Evolutionary conservation across 2,329 filamentous ascomycete species (phyloP).

Genomic region (Aspergillus phoenicis): DNA sequence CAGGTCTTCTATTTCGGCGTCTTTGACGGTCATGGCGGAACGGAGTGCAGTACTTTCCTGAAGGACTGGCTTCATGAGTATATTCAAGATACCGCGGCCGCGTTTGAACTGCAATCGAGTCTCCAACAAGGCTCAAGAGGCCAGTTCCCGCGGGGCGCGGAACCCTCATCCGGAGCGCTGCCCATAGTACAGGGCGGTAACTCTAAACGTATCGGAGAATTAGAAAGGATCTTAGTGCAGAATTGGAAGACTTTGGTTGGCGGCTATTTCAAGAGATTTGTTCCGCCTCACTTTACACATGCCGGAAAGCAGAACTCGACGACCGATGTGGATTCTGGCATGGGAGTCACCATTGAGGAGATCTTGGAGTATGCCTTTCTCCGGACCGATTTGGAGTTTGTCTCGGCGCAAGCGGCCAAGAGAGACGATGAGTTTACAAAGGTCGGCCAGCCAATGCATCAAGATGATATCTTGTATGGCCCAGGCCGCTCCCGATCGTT

Average conservation of each 20-base stretch:
- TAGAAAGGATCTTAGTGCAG: conserved; percentile 71
- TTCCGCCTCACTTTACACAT: conserved; percentile 72
- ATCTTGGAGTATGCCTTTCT: conserved; percentile 90
- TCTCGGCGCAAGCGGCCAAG: conserved; percentile 83
- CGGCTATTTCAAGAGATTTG: conserved; percentile 91
- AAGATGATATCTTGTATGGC: conserved; percentile 77
- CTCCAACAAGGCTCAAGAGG: conserved; percentile 52
- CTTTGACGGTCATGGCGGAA: conserved; percentile 93
- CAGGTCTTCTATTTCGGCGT: conserved; percentile 98
- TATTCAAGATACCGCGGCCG: conserved; percentile 75
- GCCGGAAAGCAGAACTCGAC: conserved; percentile 37
- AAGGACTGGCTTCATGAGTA: conserved; percentile 83
- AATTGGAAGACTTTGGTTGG: conserved; percentile 84
- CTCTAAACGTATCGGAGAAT: conserved; percentile 62
- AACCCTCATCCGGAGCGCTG: conserved; percentile 34
- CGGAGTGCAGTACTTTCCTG: conserved; percentile 84
- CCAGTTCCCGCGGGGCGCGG: conserved; percentile 16
- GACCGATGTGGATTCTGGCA: conserved; percentile 22
- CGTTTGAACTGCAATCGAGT: conserved; percentile 78
- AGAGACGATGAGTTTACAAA: conserved; percentile 70
- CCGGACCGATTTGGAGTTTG: conserved; percentile 90
- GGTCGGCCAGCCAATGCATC: conserved; percentile 77
- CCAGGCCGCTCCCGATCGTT: conserved; percentile 51
- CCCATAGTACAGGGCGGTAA: conserved; percentile 58
- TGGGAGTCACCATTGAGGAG: conserved; percentile 49